A percentile compares a stretch with the other conserved stretches of the same genome.
Conservation (phyloP, 805 yeast species). For the Kurtzmaniella cleridarum region DNA sequence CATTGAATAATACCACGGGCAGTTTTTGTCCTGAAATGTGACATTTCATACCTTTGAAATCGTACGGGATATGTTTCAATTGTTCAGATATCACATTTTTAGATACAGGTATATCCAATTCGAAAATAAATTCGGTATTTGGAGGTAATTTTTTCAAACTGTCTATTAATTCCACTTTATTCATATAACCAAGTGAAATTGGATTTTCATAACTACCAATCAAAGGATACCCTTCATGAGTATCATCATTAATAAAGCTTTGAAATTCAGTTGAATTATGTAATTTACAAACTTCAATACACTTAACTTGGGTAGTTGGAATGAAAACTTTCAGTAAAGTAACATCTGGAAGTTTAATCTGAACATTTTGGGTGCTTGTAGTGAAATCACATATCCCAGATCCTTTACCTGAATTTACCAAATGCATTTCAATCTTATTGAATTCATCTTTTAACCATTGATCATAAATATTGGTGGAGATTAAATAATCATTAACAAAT, state of each 20-base stretch:
- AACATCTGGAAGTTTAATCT: constrained; percentile 29
- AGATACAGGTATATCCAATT: too few species aligned
- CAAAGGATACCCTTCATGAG: constrained; percentile 40
- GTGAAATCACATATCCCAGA: constrained; percentile 31
- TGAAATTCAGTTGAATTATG: neutral
- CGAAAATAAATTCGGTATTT: too few species aligned
- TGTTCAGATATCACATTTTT: constrained; percentile 18
- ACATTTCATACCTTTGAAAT: too few species aligned
- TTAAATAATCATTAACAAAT: constrained; percentile 60
- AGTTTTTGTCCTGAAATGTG: constrained; percentile 16
- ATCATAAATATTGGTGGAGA: constrained; percentile 62
- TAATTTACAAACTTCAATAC: constrained; percentile 15
- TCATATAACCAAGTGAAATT: constrained; percentile 28
- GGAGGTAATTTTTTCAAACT: too few species aligned
- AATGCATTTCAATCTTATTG: constrained; percentile 12
- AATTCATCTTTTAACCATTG: constrained; percentile 27
- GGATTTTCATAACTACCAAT: constrained; percentile 21
- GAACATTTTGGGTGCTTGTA: constrained; percentile 20
- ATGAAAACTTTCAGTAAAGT: constrained; percentile 24
- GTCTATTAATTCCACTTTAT: constrained; percentile 11
- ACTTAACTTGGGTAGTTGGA: constrained; percentile 21
- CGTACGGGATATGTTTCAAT: constrained; percentile 1
- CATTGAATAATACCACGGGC: constrained; percentile 22
- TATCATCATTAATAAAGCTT: constrained; percentile 22
- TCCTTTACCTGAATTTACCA: constrained; percentile 33